Conservation (phyloP, 2,329 filamentous ascomycete genomes). For the Trichoderma sp. region DNA sequence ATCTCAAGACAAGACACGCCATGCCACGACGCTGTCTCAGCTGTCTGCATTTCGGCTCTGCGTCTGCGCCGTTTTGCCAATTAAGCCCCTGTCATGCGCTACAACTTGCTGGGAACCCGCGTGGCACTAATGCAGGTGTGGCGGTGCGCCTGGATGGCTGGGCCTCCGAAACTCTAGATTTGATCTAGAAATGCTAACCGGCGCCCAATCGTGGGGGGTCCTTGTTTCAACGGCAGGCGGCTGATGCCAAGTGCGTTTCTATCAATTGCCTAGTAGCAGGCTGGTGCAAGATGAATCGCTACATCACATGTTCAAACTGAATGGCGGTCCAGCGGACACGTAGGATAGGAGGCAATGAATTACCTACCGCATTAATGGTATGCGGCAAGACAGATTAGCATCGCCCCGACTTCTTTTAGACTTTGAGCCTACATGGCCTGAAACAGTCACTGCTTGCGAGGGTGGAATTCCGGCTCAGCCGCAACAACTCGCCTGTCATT, state of each 20-base stretch:
- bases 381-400: not conserved
- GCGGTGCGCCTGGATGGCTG: slow-evolving; percentile 38
- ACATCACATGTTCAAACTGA: not conserved
- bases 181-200: slow-evolving; percentile 26
- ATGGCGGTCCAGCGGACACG: not conserved
- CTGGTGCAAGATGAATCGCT: not conserved
- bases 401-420: not conserved
- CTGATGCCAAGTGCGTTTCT: not conserved
- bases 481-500: not conserved
- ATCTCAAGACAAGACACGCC: not conserved
- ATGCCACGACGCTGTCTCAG: slow-evolving; percentile 5
- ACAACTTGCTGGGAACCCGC: slow-evolving; percentile 22
- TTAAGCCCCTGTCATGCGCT: slow-evolving; percentile 19
- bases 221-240: not conserved
- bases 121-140: slow-evolving; percentile 45
- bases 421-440: not conserved
- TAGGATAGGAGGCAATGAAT: not conserved
- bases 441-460: not conserved
- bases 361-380: not conserved
- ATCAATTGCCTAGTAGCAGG: not conserved
- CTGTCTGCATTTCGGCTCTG: not conserved
- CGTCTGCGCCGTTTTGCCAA: slow-evolving; percentile 12
- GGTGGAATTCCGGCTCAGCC: not conserved
- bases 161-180: slow-evolving; percentile 24
- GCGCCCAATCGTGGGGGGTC: slow-evolving; percentile 25